A percentile compares a stretch with the other conserved stretches of the same genome.
Conservation (phyloP, 106 monocot genomes). For the Apostasia ramifera region DNA sequence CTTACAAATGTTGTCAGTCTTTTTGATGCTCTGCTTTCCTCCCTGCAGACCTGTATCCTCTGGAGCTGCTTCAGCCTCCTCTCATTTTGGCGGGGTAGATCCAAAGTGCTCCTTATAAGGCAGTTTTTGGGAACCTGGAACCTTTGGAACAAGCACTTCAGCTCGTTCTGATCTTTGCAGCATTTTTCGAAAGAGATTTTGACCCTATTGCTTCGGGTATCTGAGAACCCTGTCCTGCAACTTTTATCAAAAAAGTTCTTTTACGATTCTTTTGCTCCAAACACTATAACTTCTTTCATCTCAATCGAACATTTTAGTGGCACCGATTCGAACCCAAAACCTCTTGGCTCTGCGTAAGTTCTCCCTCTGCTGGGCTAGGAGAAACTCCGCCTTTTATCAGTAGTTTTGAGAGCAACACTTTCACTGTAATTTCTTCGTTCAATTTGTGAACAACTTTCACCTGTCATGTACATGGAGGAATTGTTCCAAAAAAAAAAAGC, state of each 20-base stretch:
- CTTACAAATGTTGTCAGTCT: constrained; percentile 10
- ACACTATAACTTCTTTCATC: too few species aligned
- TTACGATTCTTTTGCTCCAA: too few species aligned
- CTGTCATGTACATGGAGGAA: constrained; percentile 32
- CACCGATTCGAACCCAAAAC: too few species aligned
- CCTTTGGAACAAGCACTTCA: constrained; percentile 32
- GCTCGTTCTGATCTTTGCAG: constrained; percentile 24
- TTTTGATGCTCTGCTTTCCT: constrained; percentile 14
- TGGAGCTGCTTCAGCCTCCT: constrained; percentile 13
- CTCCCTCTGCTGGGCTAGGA: too few species aligned
- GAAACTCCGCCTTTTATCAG: constrained; percentile 1
- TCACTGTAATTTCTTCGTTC: constrained; percentile 36
- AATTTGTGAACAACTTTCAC: constrained; percentile 23
- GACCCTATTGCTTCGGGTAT: constrained; percentile 42
- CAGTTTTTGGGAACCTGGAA: constrained; percentile 35
- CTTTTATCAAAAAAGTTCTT: constrained; percentile 10
- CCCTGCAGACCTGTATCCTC: constrained; percentile 1
- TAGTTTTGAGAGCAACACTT: constrained; percentile 28
- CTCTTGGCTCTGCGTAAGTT: too few species aligned
- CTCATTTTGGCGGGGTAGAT: constrained; percentile 13
- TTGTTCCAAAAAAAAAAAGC: constrained; percentile 19
- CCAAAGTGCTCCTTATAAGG: constrained; percentile 42
- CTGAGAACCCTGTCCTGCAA: constrained; percentile 22
- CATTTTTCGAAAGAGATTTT: constrained; percentile 33
- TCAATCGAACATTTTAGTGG: too few species aligned